A percentile compares a stretch with the other conserved stretches of the same genome.
Conservation (phyloP, 345 rosid species). For the Triadica sebifera region DNA sequence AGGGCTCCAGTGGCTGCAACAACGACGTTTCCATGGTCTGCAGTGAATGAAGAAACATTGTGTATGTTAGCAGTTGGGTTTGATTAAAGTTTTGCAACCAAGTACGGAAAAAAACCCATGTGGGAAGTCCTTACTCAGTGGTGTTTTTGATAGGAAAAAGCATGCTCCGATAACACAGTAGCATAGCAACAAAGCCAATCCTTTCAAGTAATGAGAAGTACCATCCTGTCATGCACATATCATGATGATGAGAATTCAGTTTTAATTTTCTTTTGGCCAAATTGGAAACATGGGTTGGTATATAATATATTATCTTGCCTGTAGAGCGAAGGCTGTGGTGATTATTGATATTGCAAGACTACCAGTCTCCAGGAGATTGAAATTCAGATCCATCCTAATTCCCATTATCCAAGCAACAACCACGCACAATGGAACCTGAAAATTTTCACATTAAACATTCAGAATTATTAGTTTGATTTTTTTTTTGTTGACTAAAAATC, state of each 20-base stretch:
- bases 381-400: constrained; percentile 74
- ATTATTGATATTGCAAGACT: constrained; percentile 66
- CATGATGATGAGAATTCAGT: neutral
- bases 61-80: neutral
- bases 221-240: constrained; percentile 60
- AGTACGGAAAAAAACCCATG: neutral
- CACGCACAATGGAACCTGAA: constrained; percentile 70
- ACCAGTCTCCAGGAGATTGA: constrained; percentile 78
- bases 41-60: neutral
- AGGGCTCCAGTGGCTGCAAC: constrained; percentile 14
- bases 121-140: constrained; percentile 38
- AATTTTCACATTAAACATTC: neutral
- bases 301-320: constrained; percentile 32
- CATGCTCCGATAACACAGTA: constrained; percentile 76
- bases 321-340: constrained; percentile 72
- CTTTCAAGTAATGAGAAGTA: constrained; percentile 89
- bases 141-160: constrained; percentile 57
- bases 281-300: neutral
- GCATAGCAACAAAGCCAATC: constrained; percentile 60
- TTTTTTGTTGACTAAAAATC: too few species aligned
- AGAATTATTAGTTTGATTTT: neutral
- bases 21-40: constrained; percentile 25
- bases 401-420: constrained; percentile 75
- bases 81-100: neutral
- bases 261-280: neutral